phyloP scores from a whole-genome alignment of 2,329 filamentous ascomycete genomes.

The Diaporthe citri region DNA sequence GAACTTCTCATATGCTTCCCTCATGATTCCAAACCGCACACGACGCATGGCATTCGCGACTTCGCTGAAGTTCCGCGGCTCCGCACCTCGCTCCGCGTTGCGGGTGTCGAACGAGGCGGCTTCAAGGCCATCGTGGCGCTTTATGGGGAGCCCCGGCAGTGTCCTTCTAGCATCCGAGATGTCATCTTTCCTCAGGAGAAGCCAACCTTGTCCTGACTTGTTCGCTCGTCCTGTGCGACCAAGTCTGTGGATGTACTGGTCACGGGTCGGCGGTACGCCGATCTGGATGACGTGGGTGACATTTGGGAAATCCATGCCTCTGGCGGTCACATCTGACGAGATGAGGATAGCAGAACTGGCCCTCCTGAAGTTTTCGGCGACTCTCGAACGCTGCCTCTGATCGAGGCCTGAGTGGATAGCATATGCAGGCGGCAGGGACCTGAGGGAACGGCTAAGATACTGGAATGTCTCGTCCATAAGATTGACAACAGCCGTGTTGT shows the following conservation, averaged over 20 bases:
- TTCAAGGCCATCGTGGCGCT: constrained; percentile 64
- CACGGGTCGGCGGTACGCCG: constrained; percentile 72
- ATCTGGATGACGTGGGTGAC: constrained; percentile 86
- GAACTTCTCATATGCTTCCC: constrained; percentile 66
- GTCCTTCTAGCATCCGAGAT: constrained; percentile 59
- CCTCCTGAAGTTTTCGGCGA: constrained; percentile 78
- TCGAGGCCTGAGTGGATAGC: constrained; percentile 85
- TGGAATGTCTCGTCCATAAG: constrained; percentile 70
- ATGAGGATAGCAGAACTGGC: constrained; percentile 75
- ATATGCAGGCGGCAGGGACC: constrained; percentile 55
- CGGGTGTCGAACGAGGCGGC: constrained; percentile 66
- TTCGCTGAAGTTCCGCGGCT: constrained; percentile 60
- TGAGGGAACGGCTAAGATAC: constrained; percentile 54
- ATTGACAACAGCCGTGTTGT: constrained; percentile 80
- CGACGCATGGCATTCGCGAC: constrained; percentile 57
- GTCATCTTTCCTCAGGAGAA: constrained; percentile 72
- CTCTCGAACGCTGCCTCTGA: constrained; percentile 76
- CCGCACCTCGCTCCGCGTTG: constrained; percentile 58
- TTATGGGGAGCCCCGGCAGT: constrained; percentile 71
- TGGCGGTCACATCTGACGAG: constrained; percentile 83
- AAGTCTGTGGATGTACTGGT: constrained; percentile 82
- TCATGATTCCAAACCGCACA: constrained; percentile 57
- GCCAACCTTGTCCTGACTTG: constrained; percentile 78
- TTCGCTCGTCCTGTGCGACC: constrained; percentile 83
- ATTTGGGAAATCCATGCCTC: constrained; percentile 86